Base-by-base conservation (phyloP, 2,329 filamentous ascomycete genomes). In the Aureobasidium leucospermi region DNA sequence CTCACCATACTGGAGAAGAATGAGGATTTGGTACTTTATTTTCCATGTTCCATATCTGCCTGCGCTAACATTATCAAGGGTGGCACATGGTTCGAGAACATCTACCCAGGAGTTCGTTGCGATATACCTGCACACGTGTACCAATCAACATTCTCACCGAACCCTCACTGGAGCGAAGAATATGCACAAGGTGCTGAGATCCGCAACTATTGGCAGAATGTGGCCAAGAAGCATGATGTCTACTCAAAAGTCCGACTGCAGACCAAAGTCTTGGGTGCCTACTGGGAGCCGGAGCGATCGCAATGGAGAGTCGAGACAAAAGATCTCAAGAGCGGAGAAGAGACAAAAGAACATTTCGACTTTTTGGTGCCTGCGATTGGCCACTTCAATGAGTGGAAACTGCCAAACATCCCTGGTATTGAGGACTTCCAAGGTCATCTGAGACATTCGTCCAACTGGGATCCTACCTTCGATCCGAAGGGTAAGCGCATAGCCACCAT, bases 91-190 rank as follows among this genome's bases (percentile, higher is more conserved):
- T 71, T 74, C 63, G 74, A 78, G 58, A 79, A 78, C 57, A 73
- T 70, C 4, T 88, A 87, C 63, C 85, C 85, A 0, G 85, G 85
- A 1, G 83, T 87, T 0, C 75, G 84, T 43, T 89, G 86, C 64
- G 85, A 89, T 68, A 82, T 89, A 13, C 85, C 86, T 0, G 81
- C 85, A 0, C 84, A 88, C 68, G 84, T 86, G 19, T 90, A 90
- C 65, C 86, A 89, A 67, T 81, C 81, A 7, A 84, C 83, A 0
- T 89, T 88, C 68, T 76, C 78, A 6, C 85, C 85, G 0, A 89
- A 89, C 59, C 81, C 79, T 0, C 77, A 87, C 63, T 90, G 87
- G 87, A 79, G 79, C 0, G 84, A 88, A 65, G 78, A 85, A 61
- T 90, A 88, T 66, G 81, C 86, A 0, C 81, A 82, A 39, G 86